Evolutionary conservation across 371 early-diverging fungal species (phyloP).

Genomic region (Fennellomyces sp.): DNA sequence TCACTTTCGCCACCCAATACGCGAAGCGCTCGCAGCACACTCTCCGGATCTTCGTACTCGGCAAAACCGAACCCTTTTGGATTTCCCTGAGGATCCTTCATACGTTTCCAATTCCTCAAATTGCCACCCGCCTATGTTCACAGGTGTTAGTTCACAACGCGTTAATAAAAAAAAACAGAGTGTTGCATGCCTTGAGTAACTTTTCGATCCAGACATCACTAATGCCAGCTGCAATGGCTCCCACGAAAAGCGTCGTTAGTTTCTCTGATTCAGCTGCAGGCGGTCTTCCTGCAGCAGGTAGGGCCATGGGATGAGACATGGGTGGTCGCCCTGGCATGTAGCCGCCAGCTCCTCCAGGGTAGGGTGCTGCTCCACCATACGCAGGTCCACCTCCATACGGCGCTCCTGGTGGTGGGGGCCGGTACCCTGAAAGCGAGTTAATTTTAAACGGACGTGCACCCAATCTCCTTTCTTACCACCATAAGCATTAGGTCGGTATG

Average conservation of each 20-base stretch:
- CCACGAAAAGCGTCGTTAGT: conserved; percentile 75
- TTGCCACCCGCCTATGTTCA: conserved; percentile 61
- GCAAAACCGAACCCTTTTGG: conserved; percentile 85
- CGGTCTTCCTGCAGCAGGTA: not conserved
- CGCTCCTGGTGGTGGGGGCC: conserved; percentile 16
- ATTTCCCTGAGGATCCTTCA: conserved; percentile 66
- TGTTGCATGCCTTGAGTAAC: conserved; percentile 59
- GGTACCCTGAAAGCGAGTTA: not conserved
- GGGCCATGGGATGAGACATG: not conserved
- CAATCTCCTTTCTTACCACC: conserved; percentile 6
- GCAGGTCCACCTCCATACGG: not conserved
- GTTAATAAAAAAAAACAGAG: not conserved
- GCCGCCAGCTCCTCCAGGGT: not conserved
- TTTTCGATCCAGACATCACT: conserved; percentile 74
- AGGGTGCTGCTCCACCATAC: conserved; percentile 16
- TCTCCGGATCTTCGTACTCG: conserved; percentile 73
- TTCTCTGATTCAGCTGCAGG: conserved; percentile 44
- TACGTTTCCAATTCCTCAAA: conserved; percentile 74
- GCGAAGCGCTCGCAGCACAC: conserved; percentile 69
- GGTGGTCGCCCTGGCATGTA: conserved; percentile 12
- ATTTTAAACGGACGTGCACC: not conserved
- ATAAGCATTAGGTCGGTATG: conserved; percentile 22
- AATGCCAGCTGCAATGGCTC: conserved; percentile 74
- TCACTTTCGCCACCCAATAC: conserved; percentile 72
- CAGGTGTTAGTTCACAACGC: not conserved